Percentiles rank a stretch among this genome's conserved stretches.
phyloP scores from a whole-genome alignment of 306 rosid genomes.

The Vachellia pachyceras region DNA sequence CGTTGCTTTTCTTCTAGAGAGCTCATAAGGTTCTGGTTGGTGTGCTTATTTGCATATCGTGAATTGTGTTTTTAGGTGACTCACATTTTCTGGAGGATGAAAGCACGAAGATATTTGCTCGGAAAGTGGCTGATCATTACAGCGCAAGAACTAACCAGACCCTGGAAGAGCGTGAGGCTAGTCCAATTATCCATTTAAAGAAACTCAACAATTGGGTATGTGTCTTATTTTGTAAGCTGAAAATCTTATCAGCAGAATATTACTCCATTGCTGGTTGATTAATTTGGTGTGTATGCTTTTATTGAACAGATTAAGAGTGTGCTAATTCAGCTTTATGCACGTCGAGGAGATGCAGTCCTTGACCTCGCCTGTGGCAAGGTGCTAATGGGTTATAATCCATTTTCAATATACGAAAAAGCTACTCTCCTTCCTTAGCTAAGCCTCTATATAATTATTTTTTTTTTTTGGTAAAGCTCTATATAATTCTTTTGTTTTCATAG shows the following conservation, averaged over 20 bases:
- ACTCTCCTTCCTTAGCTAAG: conserved; percentile 20
- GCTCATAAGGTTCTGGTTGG: conserved; percentile 23
- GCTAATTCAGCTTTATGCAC: conserved; percentile 89
- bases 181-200: conserved; percentile 90
- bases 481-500: conserved; percentile 45
- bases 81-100: conserved; percentile 85
- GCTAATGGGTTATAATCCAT: conserved; percentile 33
- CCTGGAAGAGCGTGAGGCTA: conserved; percentile 86
- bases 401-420: conserved; percentile 5
- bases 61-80: conserved; percentile 62
- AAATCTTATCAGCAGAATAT: background rate
- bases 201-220: conserved; percentile 93
- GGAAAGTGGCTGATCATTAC: conserved; percentile 95
- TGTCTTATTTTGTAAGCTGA: conserved; percentile 10
- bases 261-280: conserved; percentile 12
- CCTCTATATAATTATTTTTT: conserved; percentile 24
- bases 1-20: conserved; percentile 16
- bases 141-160: conserved; percentile 94
- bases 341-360: conserved; percentile 86
- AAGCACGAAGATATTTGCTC: conserved; percentile 74
- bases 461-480: conserved; percentile 24
- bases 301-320: conserved; percentile 91
- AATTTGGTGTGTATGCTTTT: conserved; percentile 15
- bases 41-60: conserved; percentile 23
- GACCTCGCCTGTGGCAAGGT: conserved; percentile 99